These are phyloP conservation scores for Dimocarpus longan DNA, from an alignment of 345 rosid species.

Conservation along the genomic window DNA sequence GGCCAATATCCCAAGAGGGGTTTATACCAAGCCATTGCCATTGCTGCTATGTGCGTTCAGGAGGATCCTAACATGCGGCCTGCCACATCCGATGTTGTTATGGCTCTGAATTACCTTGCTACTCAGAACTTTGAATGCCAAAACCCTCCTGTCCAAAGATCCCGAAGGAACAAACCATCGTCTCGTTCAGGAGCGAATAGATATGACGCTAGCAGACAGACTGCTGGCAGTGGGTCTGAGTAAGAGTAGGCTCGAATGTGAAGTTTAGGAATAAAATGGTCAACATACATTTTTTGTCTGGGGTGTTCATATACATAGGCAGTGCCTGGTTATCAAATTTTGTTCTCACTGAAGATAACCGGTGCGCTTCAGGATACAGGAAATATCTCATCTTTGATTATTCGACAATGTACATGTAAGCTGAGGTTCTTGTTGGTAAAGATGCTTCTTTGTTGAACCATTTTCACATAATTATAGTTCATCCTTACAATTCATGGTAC, in stretches of 20 bases:
- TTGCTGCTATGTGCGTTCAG: slow-evolving; percentile 95
- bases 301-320: slow-evolving; percentile 17
- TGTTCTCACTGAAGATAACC: slow-evolving; percentile 29
- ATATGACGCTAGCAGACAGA: slow-evolving; percentile 23
- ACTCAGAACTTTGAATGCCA: slow-evolving; percentile 56
- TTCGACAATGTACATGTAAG: slow-evolving; percentile 45
- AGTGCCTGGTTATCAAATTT: slow-evolving; percentile 43
- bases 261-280: slow-evolving; percentile 5
- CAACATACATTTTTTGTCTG: neutral
- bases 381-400: slow-evolving; percentile 1
- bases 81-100: slow-evolving; percentile 69
- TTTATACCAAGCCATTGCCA: slow-evolving; percentile 85
- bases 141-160: slow-evolving; percentile 30
- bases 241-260: neutral
- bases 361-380: slow-evolving; percentile 25
- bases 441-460: slow-evolving; percentile 33
- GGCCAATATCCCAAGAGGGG: slow-evolving; percentile 79
- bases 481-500: slow-evolving; percentile 15
- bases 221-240: neutral
- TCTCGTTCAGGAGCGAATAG: slow-evolving; percentile 8
- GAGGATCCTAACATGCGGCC: slow-evolving; percentile 90
- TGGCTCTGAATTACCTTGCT: slow-evolving; percentile 77
- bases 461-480: slow-evolving; percentile 18
- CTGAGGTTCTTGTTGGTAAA: slow-evolving; percentile 34
- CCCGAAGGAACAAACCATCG: slow-evolving; percentile 24